Evolutionary conservation across 345 rosid species (phyloP), one percentile per base, ranked within the genome.

Genomic region (Brassica carinata): DNA sequence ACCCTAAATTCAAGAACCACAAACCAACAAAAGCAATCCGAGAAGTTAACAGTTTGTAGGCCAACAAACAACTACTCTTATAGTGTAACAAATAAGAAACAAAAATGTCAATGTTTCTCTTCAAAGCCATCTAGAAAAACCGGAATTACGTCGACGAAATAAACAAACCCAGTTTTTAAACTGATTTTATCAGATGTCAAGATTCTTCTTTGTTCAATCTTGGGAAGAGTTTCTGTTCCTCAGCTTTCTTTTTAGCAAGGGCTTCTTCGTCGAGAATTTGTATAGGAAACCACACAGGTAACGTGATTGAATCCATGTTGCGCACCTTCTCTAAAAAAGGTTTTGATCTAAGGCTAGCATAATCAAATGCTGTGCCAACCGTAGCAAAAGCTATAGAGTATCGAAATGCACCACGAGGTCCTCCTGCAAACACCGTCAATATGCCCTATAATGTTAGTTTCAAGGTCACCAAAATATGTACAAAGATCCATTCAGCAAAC

Each of bases 261-360:
- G 89, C 91, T 79, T 94, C 94, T 69, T 88, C 97, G 53, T 94
- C 91, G 0, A 91, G 94, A 65, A 91, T 83, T 86, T 90, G 90
- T 82, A 94, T 91, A 10, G 97, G 94, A 77, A 85, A 94, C 95
- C 98, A 94, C 33, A 85, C 94, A 2, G 97, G 95, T 78, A 91
- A 83, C 77, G 84, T 88, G 65, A 87, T 59, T 78, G 85, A 81
- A 18, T 78, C 81, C 2, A 69, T 84, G 9, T 86, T 85, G 10
- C 64, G 74, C 10, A 82, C 67, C 30, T 34, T 83, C 82, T 48
- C 81, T 48, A 85, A 18, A 2, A 68, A 17, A 1, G 92, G 90
- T 80, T 83, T 85, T 74, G 91, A 78, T 62, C 72, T 88, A 69
- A 83, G 84, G 4, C 81, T 64, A 40, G 90, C 87, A 76, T 77